These are phyloP conservation scores for Rubroshorea leprosula DNA, from an alignment of 345 rosid genomes.

Conservation along the genomic window DNA sequence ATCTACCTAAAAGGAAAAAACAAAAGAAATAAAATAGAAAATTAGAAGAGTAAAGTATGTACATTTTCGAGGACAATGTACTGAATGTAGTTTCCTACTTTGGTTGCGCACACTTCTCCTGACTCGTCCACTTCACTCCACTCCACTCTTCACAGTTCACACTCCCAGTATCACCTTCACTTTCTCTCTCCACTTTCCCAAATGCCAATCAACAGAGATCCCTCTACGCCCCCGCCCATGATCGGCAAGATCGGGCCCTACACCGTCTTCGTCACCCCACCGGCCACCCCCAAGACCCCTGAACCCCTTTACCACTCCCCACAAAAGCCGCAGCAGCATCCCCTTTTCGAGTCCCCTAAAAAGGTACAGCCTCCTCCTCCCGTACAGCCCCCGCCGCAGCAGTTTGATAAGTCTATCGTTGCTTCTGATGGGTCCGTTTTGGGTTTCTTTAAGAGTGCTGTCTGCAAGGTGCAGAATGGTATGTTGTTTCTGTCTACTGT, in stretches of 20 bases:
- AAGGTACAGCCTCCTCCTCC: slow-evolving; percentile 25
- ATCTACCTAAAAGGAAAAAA: no score
- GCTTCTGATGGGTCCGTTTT: slow-evolving; percentile 36
- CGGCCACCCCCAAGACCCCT: slow-evolving; percentile 74
- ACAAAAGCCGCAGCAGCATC: slow-evolving; percentile 26
- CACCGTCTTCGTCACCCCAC: slow-evolving; percentile 97
- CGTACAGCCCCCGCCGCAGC: slow-evolving; percentile 62
- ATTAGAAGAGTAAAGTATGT: no score
- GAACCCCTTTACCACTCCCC: slow-evolving; percentile 37
- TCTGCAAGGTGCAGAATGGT: slow-evolving; percentile 78
- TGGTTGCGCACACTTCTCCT: no score
- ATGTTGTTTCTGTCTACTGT: no score
- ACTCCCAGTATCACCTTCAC: not conserved
- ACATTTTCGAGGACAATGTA: no score
- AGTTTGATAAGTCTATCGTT: slow-evolving; percentile 41
- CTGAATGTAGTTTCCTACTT: no score
- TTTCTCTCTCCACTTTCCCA: slow-evolving; percentile 1
- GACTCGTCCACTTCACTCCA: no score
- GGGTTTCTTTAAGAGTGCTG: slow-evolving; percentile 76
- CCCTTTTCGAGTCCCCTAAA: not conserved
- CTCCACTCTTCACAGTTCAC: not conserved
- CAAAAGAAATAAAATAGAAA: no score
- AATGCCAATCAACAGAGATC: slow-evolving; percentile 78
- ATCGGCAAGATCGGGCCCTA: slow-evolving; percentile 99
- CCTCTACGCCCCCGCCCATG: slow-evolving; percentile 71